Evolutionary conservation across 2,329 filamentous ascomycete species (phyloP).

Genomic region (Gnomoniopsis smithogilvyi): DNA sequence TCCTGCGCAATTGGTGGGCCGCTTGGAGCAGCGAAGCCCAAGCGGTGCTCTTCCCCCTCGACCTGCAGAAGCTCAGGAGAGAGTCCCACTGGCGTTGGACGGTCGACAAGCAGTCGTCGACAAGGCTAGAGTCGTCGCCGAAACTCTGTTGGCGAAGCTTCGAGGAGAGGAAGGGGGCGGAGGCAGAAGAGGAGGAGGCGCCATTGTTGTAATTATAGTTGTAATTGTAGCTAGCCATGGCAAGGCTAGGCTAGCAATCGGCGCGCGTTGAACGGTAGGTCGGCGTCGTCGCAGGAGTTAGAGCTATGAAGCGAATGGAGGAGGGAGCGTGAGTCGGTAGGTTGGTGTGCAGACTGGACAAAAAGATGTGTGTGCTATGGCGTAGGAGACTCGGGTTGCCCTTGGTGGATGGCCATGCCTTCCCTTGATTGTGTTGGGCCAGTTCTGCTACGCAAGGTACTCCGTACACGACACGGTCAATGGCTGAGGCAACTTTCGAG

Average conservation of each 20-base stretch:
- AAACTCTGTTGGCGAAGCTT: constrained; percentile 20
- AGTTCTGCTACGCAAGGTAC: too few species aligned
- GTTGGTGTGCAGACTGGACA: not conserved
- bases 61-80: constrained; percentile 38
- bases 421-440: not conserved
- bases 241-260: constrained; percentile 7
- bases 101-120: constrained; percentile 34
- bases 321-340: not conserved
- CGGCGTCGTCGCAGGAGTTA: not conserved
- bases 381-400: constrained; percentile 4
- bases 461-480: not conserved
- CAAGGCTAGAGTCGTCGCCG: constrained; percentile 30
- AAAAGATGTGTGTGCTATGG: not conserved
- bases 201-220: too few species aligned
- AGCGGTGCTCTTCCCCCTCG: constrained; percentile 37
- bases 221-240: constrained; percentile 18
- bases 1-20: constrained; percentile 36
- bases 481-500: not conserved
- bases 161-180: constrained; percentile 13
- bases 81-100: constrained; percentile 27
- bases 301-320: not conserved
- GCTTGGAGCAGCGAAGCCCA: constrained; percentile 27
- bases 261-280: not conserved
- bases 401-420: constrained; percentile 17
- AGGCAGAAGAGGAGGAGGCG: constrained; percentile 11